phyloP scores from a whole-genome alignment of 768 basidiomycete genomes.

The Rhodotorula kratochvilovae region DNA sequence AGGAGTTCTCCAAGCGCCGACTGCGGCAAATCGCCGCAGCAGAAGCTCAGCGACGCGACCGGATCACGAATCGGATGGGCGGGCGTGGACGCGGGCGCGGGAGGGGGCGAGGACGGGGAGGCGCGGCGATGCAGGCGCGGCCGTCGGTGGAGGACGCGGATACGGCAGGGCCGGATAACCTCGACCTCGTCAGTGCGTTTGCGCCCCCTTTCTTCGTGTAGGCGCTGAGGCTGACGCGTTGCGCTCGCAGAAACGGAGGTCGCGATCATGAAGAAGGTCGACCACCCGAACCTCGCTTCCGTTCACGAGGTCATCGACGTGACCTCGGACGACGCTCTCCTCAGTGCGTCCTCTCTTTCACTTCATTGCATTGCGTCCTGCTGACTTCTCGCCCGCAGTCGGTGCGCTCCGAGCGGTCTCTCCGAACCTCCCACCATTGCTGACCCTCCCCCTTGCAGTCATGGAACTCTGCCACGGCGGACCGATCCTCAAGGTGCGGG shows the following conservation, averaged over 20 bases:
- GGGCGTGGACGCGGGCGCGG: conserved; percentile 22
- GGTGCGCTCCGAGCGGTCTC: background rate
- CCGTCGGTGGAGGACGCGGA: conserved; percentile 8
- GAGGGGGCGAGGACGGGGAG: conserved; percentile 3
- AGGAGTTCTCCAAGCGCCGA: conserved; percentile 36
- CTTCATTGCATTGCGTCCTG: background rate
- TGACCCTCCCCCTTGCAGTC: conserved; percentile 8
- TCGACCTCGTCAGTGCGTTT: conserved; percentile 28
- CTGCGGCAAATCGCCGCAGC: conserved; percentile 30
- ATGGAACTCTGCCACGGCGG: conserved; percentile 39
- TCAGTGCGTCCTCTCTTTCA: conserved; percentile 21
- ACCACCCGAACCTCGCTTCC: conserved; percentile 36
- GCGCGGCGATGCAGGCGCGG: background rate
- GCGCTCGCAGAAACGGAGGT: conserved; percentile 20
- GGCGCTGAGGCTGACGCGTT: background rate
- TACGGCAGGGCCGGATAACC: conserved; percentile 27
- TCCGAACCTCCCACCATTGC: rapidly evolving
- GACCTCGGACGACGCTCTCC: conserved; percentile 37
- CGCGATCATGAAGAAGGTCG: conserved; percentile 40
- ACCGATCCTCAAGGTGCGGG: conserved; percentile 27
- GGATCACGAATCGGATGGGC: conserved; percentile 1
- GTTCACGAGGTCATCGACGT: conserved; percentile 43
- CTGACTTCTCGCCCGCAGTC: background rate
- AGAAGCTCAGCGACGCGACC: conserved; percentile 15
- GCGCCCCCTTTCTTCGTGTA: too few species aligned